Evolutionary conservation across 306 rosid species (phyloP).

Genomic region (Delonix regia): DNA sequence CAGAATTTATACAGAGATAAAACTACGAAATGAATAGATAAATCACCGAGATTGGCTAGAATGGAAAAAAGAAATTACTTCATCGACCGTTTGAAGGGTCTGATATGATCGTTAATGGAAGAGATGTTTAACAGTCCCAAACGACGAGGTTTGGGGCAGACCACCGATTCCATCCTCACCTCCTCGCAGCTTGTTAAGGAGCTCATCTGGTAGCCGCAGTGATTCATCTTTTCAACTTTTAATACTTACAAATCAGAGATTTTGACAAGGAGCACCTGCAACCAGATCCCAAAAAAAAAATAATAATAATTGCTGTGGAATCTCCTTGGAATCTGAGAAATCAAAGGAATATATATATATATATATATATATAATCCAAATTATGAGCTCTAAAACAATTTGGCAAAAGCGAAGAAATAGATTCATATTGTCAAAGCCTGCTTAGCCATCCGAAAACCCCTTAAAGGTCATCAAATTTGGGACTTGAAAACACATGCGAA

Average conservation of each 20-base stretch:
- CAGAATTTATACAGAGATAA: not conserved
- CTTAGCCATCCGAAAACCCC: no score
- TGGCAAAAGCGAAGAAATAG: not conserved
- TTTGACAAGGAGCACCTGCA: conserved; percentile 48
- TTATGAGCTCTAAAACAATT: not conserved
- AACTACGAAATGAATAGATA: not conserved
- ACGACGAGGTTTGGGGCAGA: conserved; percentile 90
- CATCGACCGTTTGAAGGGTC: conserved; percentile 53
- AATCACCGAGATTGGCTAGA: not conserved
- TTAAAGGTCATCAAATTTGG: not conserved
- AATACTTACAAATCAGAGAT: conserved; percentile 33
- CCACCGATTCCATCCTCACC: conserved; percentile 66
- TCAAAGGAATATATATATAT: not conserved
- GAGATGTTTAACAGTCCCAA: conserved; percentile 46
- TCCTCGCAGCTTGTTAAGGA: conserved; percentile 62
- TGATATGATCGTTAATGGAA: conserved; percentile 47
- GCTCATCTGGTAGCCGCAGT: conserved; percentile 60
- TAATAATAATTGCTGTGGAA: not conserved
- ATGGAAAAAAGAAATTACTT: conserved; percentile 37
- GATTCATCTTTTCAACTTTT: conserved; percentile 50
- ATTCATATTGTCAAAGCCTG: no score
- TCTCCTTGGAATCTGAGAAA: not conserved
- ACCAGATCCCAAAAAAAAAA: conserved; percentile 16
- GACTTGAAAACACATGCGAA: not conserved
- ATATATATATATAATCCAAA: no score